Base-by-base conservation (phyloP, 2,329 filamentous ascomycete species). In the Apiospora koreana region DNA sequence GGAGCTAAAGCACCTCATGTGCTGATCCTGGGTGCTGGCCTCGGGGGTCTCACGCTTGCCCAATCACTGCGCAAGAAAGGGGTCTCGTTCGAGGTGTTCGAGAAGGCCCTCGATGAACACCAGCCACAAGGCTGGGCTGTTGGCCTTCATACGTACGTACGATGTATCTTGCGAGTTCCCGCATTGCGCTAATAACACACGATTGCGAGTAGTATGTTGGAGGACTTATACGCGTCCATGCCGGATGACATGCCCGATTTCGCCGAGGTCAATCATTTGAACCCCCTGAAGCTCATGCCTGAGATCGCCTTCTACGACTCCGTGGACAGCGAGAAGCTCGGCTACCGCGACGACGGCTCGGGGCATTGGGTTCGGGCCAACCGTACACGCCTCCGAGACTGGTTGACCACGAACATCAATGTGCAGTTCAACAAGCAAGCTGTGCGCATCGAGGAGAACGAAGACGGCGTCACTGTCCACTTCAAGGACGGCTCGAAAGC, bases 401-500 rank as follows among this genome's bases (percentile, higher is more conserved):
- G 77, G 77, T 73, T 78, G 14, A 70, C 74, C 3, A 77, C 74
- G 0, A 25, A 73, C 10, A 74, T 78, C 21, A 71, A 73, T 9
- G 72, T 79, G 35, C 76, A 76, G 21, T 78, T 75, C 76, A 71
- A 72, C 28, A 78, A 77, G 69, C 71, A 64, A 16, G 69, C 73
- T n/a, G n/a, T 46, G n/a, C 65, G 46, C 16, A 69, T 78, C 9
- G 73, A 77, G 28, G 70, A 76, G 5, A 58, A 65, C 5, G 70
- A 70, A 6, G 46, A 69, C 2, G 62, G 65, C 31, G 72, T 79
- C n/a, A 71, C 67, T 45, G 69, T 76, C 4, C 70, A 70, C 38
- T 78, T 79, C 54, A 74, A 73, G 21, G 77, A 78, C 46, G 77
- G 77, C 1, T 74, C 73, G 1, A 73, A 58, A 21, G 76, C 75